phyloP scores from a whole-genome alignment of 2,329 filamentous ascomycete species.

The Metarhizium sp. region DNA sequence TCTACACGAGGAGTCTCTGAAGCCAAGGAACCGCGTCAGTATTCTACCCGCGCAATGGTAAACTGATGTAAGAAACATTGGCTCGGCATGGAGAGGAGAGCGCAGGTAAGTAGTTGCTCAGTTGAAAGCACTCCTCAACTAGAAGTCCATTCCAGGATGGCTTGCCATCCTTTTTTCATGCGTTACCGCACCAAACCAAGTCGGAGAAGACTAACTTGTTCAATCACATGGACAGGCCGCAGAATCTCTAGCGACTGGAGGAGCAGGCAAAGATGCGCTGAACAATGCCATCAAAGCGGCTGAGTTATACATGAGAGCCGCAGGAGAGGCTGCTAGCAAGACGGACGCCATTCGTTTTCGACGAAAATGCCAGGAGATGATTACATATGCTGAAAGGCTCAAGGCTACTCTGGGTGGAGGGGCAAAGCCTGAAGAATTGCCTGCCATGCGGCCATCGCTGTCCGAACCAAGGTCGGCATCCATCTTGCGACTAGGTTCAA shows the following conservation, averaged over 20 bases:
- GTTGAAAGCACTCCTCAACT: background rate
- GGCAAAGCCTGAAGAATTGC: background rate
- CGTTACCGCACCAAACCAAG: background rate
- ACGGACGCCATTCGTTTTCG: slow-evolving; percentile 58
- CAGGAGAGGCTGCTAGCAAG: slow-evolving; percentile 50
- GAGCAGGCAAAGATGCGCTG: slow-evolving; percentile 49
- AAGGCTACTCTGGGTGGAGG: slow-evolving; percentile 35
- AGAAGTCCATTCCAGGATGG: background rate
- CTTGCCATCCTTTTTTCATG: background rate
- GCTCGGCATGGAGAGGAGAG: slow-evolving; percentile 26
- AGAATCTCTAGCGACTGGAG: slow-evolving; percentile 26
- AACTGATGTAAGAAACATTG: background rate
- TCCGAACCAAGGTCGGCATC: background rate
- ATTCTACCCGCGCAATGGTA: background rate
- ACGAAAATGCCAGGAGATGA: slow-evolving; percentile 58
- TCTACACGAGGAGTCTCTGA: background rate
- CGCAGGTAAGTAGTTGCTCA: slow-evolving; percentile 19
- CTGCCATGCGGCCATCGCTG: background rate
- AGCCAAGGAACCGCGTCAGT: background rate
- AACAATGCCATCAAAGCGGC: slow-evolving; percentile 66
- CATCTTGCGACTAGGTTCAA: slow-evolving; percentile 67
- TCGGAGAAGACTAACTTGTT: background rate
- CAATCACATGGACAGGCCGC: slow-evolving; percentile 20
- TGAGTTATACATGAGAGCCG: slow-evolving; percentile 73
- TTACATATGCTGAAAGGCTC: slow-evolving; percentile 65